Conservation (phyloP, 2,329 filamentous ascomycete species). For the Talaromyces funiculosus region DNA sequence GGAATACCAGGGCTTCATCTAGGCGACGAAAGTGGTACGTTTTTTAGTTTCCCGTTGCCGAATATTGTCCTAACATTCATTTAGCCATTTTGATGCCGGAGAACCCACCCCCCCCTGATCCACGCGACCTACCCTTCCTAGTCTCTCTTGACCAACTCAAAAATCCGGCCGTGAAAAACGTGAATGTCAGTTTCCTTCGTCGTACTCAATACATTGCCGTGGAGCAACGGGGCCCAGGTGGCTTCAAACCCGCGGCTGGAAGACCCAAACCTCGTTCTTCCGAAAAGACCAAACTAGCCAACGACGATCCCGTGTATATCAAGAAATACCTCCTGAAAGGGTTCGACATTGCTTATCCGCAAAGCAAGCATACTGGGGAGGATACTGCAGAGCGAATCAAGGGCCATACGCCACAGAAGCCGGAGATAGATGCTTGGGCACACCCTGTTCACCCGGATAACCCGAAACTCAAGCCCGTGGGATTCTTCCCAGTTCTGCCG, state of each 20-base stretch:
- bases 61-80: neutral
- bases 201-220: constrained; percentile 83
- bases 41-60: neutral
- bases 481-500: constrained; percentile 56
- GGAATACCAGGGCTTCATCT: constrained; percentile 94
- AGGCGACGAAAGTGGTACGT: constrained; percentile 82
- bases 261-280: constrained; percentile 22
- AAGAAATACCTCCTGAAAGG: constrained; percentile 57
- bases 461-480: constrained; percentile 51
- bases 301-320: constrained; percentile 57
- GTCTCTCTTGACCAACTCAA: constrained; percentile 77
- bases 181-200: constrained; percentile 85
- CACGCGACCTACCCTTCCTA: constrained; percentile 77
- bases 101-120: constrained; percentile 65
- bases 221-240: constrained; percentile 30
- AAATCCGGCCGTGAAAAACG: constrained; percentile 70
- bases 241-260: constrained; percentile 23
- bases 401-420: constrained; percentile 48
- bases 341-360: constrained; percentile 60
- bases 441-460: constrained; percentile 56
- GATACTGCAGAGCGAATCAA: constrained; percentile 50
- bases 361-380: constrained; percentile 54
- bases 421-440: constrained; percentile 55
- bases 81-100: constrained; percentile 76
- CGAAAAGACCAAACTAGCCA: constrained; percentile 33